Percentiles rank a stretch among this genome's conserved stretches.
These are phyloP conservation scores for Symbiodinium natans DNA, from an alignment of 73 alveolate genomes.

Conservation along the genomic window DNA sequence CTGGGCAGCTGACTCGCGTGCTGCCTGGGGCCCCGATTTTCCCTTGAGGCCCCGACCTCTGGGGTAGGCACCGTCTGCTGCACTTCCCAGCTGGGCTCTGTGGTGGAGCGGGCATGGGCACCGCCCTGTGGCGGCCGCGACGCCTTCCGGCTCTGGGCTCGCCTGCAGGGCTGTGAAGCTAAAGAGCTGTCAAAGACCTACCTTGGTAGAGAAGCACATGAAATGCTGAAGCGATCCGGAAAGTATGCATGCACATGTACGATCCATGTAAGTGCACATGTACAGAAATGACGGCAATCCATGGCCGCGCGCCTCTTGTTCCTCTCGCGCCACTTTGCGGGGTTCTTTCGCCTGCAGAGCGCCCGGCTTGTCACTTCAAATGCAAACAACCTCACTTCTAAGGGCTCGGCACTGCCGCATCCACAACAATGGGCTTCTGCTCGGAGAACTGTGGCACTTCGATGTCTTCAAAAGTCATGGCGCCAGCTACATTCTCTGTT, in stretches of 20 bases:
- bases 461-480: conserved; percentile 19
- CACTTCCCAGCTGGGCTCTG: conserved; percentile 72
- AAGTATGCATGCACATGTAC: neutral
- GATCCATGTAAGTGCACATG: neutral
- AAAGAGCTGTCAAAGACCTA: neutral
- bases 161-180: neutral
- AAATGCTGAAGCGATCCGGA: neutral
- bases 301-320: conserved; percentile 57
- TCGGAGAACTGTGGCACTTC: conserved; percentile 79
- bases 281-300: neutral
- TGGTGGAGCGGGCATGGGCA: conserved; percentile 6
- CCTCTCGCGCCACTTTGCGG: conserved; percentile 78
- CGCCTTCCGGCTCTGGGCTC: conserved; percentile 36
- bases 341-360: conserved; percentile 46
- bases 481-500: conserved; percentile 8
- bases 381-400: neutral
- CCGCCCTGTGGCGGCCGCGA: neutral
- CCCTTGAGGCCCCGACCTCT: neutral
- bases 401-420: conserved; percentile 46
- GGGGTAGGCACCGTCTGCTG: conserved; percentile 12
- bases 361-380: neutral
- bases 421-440: conserved; percentile 56
- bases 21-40: neutral
- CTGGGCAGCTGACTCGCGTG: no score
- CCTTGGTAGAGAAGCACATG: neutral